Base-by-base conservation (phyloP, 768 basidiomycete genomes). In the Lyophyllum semitale region DNA sequence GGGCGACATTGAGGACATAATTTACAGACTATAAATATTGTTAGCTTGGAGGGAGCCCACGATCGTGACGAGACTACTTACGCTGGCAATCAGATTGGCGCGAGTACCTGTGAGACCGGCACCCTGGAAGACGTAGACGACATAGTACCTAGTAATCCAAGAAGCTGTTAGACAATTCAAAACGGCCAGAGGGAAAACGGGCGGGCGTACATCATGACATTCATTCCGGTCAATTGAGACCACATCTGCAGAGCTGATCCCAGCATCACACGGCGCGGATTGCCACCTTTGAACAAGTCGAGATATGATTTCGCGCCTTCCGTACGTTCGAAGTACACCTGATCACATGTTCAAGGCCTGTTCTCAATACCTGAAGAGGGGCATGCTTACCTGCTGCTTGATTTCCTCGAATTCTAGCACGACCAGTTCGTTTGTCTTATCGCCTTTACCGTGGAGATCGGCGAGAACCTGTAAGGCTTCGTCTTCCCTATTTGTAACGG, bases 161-260 rank as follows among this genome's bases (percentile, higher is more conserved):
- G 20, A 46, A 53, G n/a, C n/a, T n/a, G n/a, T n/a, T n/a, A n/a
- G n/a, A n/a, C 4, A 38, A 9, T n/a, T 18, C 17, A 18, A 7
- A n/a, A 46, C 27, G 51, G 45, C 27, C 8, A 6, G 9, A 27
- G 53, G 20, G 44, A 46, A 47, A 44, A 15, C 25, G n/a, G 45
- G 15, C 6, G 32, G 17, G 61, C 74, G 32, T 60, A 84, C 88
- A 91, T 88, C 89, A 91, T 91, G 62, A 90, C 81, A 66, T 91
- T 89, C 84, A 91, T 89, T 32, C 88, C 87, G 9, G 78, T 79
- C 18, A 90, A 73, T 64, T 91, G 90, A 57, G 83, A 84, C 90
- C 89, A 91, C 82, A 87, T 87, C 68, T 93, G 90, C 35, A 91
- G 72, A n/a, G 77, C 77, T 56, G 78, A 77, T 33, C 89, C 91